Percentiles rank a stretch among this genome's conserved stretches.
phyloP scores from a whole-genome alignment of 345 rosid genomes.

The Eutrema yunnanense region DNA sequence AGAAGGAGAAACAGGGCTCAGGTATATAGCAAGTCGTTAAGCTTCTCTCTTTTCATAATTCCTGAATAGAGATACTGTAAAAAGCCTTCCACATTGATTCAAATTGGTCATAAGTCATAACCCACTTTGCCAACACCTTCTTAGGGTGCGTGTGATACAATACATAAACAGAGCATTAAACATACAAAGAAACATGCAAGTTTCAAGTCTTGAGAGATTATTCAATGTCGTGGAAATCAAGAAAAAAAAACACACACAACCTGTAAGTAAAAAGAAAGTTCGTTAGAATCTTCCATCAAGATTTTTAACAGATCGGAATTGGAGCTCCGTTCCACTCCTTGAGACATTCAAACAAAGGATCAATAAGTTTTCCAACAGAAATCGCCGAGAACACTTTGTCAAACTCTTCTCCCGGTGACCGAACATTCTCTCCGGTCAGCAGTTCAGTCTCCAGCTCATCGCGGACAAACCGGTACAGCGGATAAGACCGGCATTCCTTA shows the following conservation, averaged over 20 bases:
- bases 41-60: no score
- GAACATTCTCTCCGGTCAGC: conserved; percentile 52
- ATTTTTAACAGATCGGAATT: conserved; percentile 32
- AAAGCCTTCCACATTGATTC: no score
- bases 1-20: no score
- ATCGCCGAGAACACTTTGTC: conserved; percentile 64
- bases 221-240: neutral
- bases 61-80: no score
- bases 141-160: neutral
- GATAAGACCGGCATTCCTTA: conserved; percentile 66
- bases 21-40: no score
- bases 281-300: neutral
- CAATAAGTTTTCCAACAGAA: conserved; percentile 66
- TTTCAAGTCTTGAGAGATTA: neutral
- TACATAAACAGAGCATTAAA: neutral
- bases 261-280: neutral
- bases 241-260: neutral
- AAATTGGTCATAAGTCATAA: no score
- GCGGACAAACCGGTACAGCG: conserved; percentile 61
- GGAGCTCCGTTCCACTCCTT: conserved; percentile 69
- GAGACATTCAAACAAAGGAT: conserved; percentile 67
- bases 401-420: conserved; percentile 71
- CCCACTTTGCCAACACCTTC: no score
- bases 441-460: conserved; percentile 48
- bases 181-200: neutral